A percentile compares a stretch with the other conserved stretches of the same genome.
phyloP scores from a whole-genome alignment of 1,284 basidiomycete species.

The Xerocomus nothofagi region DNA sequence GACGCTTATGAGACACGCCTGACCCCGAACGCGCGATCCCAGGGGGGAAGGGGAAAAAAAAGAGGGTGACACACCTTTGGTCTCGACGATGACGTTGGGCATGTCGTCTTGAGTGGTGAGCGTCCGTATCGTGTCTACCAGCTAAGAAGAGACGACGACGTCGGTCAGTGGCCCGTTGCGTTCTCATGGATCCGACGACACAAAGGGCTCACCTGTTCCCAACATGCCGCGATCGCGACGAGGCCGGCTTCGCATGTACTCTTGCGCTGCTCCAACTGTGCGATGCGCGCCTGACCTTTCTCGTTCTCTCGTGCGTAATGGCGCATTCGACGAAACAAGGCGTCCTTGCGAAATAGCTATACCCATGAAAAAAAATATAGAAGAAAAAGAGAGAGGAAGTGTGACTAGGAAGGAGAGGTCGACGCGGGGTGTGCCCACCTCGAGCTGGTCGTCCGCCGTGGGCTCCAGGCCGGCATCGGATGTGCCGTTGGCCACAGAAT shows the following conservation, averaged over 20 bases:
- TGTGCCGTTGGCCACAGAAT: slow-evolving; percentile 44
- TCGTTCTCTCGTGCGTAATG: slow-evolving; percentile 85
- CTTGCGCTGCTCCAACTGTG: slow-evolving; percentile 73
- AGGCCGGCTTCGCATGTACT: slow-evolving; percentile 76
- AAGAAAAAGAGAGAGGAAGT: slow-evolving; percentile 14
- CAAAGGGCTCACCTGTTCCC: slow-evolving; percentile 68
- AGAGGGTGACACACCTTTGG: slow-evolving; percentile 43
- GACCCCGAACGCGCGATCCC: neutral
- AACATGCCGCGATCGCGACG: slow-evolving; percentile 84
- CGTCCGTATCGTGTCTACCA: slow-evolving; percentile 66
- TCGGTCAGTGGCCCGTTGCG: slow-evolving; percentile 3
- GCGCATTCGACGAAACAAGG: slow-evolving; percentile 89
- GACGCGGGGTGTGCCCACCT: slow-evolving; percentile 50
- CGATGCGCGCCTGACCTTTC: slow-evolving; percentile 64
- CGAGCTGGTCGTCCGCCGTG: slow-evolving; percentile 63
- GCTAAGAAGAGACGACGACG: slow-evolving; percentile 38
- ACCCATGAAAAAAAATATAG: slow-evolving; percentile 7
- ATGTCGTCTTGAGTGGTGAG: slow-evolving; percentile 58
- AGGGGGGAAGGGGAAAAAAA: neutral
- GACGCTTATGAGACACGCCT: neutral
- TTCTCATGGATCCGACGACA: neutral
- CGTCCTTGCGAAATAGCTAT: slow-evolving; percentile 84
- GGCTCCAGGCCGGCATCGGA: slow-evolving; percentile 50
- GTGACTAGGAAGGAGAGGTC: slow-evolving; percentile 28
- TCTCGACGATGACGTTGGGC: slow-evolving; percentile 43